Conservation (phyloP, 441 rosid species). For the Corymbia citriodora region DNA sequence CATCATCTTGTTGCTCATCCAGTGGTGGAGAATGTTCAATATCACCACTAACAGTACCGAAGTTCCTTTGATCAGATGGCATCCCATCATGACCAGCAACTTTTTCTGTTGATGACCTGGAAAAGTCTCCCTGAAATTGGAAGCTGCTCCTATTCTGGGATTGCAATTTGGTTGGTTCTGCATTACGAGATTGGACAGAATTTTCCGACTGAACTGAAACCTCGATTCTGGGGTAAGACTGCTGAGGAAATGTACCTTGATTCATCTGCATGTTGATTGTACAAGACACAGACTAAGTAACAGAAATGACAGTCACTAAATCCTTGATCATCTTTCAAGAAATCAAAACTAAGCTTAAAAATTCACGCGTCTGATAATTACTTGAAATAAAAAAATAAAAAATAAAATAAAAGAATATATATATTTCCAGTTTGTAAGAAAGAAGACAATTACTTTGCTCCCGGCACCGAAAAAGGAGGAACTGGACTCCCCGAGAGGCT, state of each 20-base stretch:
- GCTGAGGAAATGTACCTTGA: conserved; percentile 29
- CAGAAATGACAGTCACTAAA: neutral
- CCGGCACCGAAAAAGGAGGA: conserved; percentile 49
- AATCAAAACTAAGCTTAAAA: neutral
- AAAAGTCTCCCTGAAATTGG: conserved; percentile 30
- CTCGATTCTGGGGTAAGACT: conserved; percentile 39
- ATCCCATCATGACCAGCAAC: conserved; percentile 23
- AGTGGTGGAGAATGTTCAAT: conserved; percentile 46
- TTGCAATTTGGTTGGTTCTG: conserved; percentile 26
- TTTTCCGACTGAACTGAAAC: conserved; percentile 51
- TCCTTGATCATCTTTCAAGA: neutral
- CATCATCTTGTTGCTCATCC: conserved; percentile 63
- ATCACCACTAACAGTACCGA: conserved; percentile 32
- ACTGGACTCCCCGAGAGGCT: conserved; percentile 45
- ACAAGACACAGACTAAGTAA: neutral
- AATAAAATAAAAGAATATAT: neutral
- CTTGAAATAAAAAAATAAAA: neutral
- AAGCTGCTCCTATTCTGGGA: conserved; percentile 31
- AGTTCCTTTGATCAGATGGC: conserved; percentile 32
- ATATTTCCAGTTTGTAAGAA: neutral
- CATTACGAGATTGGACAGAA: conserved; percentile 34
- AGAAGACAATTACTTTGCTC: conserved; percentile 36
- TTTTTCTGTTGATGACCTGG: conserved; percentile 30
- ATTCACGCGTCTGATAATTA: neutral
- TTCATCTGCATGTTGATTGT: conserved; percentile 15